Conservation (phyloP, 2,329 filamentous ascomycete genomes). For the Rasamsonia emersonii region DNA sequence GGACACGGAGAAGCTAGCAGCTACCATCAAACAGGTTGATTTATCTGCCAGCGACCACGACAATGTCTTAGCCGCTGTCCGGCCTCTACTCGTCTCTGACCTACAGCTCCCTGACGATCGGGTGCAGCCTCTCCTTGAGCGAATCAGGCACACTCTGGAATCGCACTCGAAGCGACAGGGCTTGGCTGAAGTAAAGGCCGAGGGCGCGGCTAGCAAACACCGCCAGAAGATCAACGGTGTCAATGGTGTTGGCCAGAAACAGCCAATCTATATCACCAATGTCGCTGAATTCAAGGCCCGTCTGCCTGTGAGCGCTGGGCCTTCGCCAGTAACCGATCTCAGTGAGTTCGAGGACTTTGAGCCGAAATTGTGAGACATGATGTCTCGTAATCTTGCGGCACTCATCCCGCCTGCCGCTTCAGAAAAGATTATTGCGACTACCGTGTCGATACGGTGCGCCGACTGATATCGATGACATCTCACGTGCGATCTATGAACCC, state of each 20-base stretch:
- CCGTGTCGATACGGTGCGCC: no score
- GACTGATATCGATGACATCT: no score
- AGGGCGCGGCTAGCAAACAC: constrained; percentile 27
- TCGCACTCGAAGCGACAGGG: constrained; percentile 37
- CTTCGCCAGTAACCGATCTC: constrained; percentile 64
- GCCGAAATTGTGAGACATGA: constrained; percentile 73
- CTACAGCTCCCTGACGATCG: constrained; percentile 44
- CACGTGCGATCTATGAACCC: no score
- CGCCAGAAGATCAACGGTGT: constrained; percentile 16
- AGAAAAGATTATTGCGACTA: no score
- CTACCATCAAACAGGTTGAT: constrained; percentile 38
- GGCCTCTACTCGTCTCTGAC: constrained; percentile 42
- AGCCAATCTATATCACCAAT: constrained; percentile 59
- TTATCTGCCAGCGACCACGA: constrained; percentile 38
- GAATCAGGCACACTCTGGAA: constrained; percentile 42
- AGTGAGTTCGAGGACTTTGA: constrained; percentile 80
- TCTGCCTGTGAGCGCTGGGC: constrained; percentile 62
- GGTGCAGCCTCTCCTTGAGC: constrained; percentile 38
- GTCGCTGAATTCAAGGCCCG: constrained; percentile 72
- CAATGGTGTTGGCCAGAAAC: constrained; percentile 27
- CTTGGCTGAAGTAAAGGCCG: constrained; percentile 31
- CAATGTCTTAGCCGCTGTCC: constrained; percentile 44
- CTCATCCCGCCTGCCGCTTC: no score
- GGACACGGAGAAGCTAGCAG: constrained; percentile 33
- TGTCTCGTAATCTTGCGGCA: no score